Percentiles rank a stretch among this genome's conserved stretches.
phyloP scores from a whole-genome alignment of 345 rosid genomes.

The Capsella bursapastoris region DNA sequence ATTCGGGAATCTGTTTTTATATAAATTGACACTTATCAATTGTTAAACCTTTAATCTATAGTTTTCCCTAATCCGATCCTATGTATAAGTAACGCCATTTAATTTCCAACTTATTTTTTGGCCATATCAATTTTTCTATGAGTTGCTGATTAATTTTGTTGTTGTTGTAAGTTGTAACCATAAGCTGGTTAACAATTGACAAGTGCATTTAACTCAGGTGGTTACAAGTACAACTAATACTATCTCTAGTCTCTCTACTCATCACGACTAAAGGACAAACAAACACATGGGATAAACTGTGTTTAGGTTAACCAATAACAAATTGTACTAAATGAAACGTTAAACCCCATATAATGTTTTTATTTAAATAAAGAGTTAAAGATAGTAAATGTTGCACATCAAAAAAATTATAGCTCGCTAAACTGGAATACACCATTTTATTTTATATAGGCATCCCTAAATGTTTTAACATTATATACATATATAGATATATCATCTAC shows the following conservation, averaged over 20 bases:
- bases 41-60: background rate
- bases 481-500: no score
- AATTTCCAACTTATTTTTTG: background rate
- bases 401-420: background rate
- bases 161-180: background rate
- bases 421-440: background rate
- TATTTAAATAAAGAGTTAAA: background rate
- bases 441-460: background rate
- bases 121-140: background rate
- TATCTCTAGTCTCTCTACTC: background rate
- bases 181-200: background rate
- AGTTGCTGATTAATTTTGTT: background rate
- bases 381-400: background rate
- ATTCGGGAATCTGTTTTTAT: background rate
- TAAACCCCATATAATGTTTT: background rate
- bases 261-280: background rate
- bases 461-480: background rate
- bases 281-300: background rate
- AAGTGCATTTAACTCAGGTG: background rate
- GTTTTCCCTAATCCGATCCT: background rate
- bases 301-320: background rate
- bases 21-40: background rate
- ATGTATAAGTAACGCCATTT: background rate
- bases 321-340: background rate
- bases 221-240: background rate